Base-by-base conservation (phyloP, 2,329 filamentous ascomycete genomes). In the Didymosphaeria variabile region DNA sequence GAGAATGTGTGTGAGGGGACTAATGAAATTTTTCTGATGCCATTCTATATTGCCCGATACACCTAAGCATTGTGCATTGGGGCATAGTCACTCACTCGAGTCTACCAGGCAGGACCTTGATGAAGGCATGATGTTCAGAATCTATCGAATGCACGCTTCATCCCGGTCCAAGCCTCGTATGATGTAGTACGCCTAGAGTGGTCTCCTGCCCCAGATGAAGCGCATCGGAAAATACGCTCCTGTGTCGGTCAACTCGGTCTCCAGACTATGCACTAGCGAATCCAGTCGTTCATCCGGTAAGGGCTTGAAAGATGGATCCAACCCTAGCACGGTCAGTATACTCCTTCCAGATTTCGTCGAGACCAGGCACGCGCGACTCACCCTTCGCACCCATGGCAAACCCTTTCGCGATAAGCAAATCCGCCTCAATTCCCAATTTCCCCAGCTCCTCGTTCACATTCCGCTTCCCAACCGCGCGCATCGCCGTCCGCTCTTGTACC, bases 381-480 rank as follows among this genome's bases (percentile, higher is more conserved):
- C 61, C 58, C 46, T 63, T 60, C 29, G 61, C 57, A 52, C 38
- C 55, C 15, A 42, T 29, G 9, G 58, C 61, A 46, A 63, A 60
- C 23, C 61, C 61, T 38, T 40, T 38, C 44, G 61, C 55, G 46
- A 60, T 63, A 32, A 63, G 55, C 44, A 63, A 44, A 47, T 63
- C 61, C 19, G 61, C 47, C 51, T 60, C 45, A 23, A 58, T 47
- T 2, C 57, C 58, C 32, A 52, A 29, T 17, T 29, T 56, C 9
- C 57, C 58, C 40, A 63, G 32, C 31, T 47, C 55, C 34, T 52
- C 44, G 42, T 63, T 54, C 19, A 13, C 49, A 52, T 60, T 60
- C 54, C 54, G 47, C 55, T 60, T 63, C n/a, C 61, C 61, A 7
- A 63, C 58, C 31, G 53, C 57, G 32, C 61, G 57, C 61, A 60